phyloP scores from a whole-genome alignment of 371 early-diverging fungal species.

The Mortierella sp. region DNA sequence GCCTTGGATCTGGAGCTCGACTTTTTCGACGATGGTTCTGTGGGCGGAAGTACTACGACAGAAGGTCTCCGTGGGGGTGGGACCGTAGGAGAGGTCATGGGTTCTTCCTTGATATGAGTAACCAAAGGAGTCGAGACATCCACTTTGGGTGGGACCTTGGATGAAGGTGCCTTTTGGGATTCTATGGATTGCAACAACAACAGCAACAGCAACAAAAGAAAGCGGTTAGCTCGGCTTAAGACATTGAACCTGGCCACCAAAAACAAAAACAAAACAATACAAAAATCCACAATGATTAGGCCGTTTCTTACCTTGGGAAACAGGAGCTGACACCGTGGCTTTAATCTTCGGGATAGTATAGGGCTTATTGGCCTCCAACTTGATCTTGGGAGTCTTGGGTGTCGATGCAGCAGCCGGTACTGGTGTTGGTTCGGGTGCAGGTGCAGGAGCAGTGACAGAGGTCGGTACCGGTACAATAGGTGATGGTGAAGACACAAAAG shows the following conservation, averaged over 20 bases:
- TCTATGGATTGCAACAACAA: background rate
- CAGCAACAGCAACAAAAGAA: background rate
- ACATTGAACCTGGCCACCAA: background rate
- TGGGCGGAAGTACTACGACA: too few relatives aligned
- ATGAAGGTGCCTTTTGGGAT: background rate
- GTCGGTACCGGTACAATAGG: too few relatives aligned
- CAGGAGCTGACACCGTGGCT: too few relatives aligned
- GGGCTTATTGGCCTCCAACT: too few relatives aligned
- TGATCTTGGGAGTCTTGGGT: constrained; percentile 29
- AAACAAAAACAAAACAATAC: background rate
- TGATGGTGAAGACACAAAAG: background rate
- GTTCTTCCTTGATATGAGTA: constrained; percentile 34
- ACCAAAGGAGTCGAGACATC: constrained; percentile 4
- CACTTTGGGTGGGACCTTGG: background rate
- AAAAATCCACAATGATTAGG: background rate
- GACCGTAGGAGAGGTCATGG: constrained; percentile 25
- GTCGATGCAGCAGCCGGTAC: constrained; percentile 16
- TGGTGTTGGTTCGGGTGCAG: background rate
- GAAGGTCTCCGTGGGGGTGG: constrained; percentile 1
- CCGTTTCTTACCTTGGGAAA: constrained; percentile 13
- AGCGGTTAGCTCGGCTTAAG: background rate
- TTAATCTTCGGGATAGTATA: too few relatives aligned
- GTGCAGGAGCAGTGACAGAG: constrained; percentile 1
- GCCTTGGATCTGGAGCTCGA: too few relatives aligned
- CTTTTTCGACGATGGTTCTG: too few relatives aligned